Base-by-base conservation (phyloP, 2,329 filamentous ascomycete genomes). In the Neurospora crassa region DNA sequence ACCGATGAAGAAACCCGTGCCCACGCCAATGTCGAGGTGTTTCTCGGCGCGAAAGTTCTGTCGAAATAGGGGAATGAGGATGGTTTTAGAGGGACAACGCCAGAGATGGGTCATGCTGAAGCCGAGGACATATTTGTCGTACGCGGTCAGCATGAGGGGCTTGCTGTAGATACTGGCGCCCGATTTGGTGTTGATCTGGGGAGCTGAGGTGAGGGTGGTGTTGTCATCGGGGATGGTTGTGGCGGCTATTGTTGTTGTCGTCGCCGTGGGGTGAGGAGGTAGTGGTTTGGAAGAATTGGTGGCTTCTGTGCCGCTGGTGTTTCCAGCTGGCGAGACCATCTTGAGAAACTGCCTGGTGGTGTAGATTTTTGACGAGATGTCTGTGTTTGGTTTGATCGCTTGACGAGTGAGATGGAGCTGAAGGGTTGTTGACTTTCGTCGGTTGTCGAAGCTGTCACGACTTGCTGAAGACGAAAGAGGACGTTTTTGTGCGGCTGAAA, bases 1-100 rank as follows among this genome's bases (percentile, higher is more conserved):
- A 16, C 14, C 53, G 14, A 63, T 16, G 10, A 81, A 82, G 73
- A 78, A 83, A 12, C 81, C 81, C 2, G 79, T 80, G 1, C 79
- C 81, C n/a, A 82, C 81, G 68, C 81, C 81, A 34, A 80, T 76
- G 74, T 83, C 81, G 24, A 83, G 78, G 70, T 83, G 82, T 37
- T 76, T 74, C n/a, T 73, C 68, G 6, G 79, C 78, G 3, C 16
- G 24, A 70, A 82, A 78, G 72, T 80, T 75, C 41, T 78, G 75
- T 67, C 71, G 71, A 75, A 81, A 82, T 45, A 82, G 78, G 3
- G 79, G 80, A 3, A 80, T 74, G 12, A 81, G 78, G 12, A 80
- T 68, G 5, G 70, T 68, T 0, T 69, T 69, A 10, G 78, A 79
- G 1, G 80, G 74, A 71, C 80, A 83, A 1, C 76, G 74, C 82